Base-by-base conservation (phyloP, 1,284 basidiomycete genomes). In the Phaffia rhodozyma region DNA sequence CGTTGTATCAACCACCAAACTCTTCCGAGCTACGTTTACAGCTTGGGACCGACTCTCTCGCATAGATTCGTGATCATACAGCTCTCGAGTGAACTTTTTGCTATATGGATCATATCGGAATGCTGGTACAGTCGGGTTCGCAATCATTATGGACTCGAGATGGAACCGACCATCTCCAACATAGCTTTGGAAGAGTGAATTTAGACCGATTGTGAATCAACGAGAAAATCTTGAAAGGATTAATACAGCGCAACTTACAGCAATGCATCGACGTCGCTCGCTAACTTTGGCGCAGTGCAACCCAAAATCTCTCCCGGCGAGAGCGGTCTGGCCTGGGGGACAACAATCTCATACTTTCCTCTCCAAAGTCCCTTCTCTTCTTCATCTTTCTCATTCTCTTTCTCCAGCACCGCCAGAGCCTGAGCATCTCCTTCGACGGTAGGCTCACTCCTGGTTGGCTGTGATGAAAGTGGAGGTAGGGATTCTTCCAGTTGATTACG, bases 91-190 rank as follows among this genome's bases (percentile, higher is more conserved):
- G 64, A 99, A 81, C 71, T 93, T 93, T 75, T 98, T 98, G 38
- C 91, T 91, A 75, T 98, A 99, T 5, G 96, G 96, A 72, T 98
- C 96, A 76, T 97, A 99, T 34, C 96, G 84, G 79, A 97, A 98
- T 0, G 96, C 93, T 16, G 94, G 91, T 27, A 97, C 83, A n/a
- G 81, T 77, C 0, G 96, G 96, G 74, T 99, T 99, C 34, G 91
- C 91, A 66, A 99, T 97, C 96, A 98, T 99, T 74, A 97, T 93
- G 18, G 89, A 89, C 75, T 99, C 96, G 21, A 98, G 82, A 73
- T 98, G 96, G 78, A 99, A 99, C 18, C 96, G 85, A 23, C 96
- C 96, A 72, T 99, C 96, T 27, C 96, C 96, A 34, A 99, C 83
- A 75, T 98, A 99, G 70, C 91, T 92, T 70, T 23, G 60, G n/a